phyloP scores from a whole-genome alignment of 306 rosid species.

The Corylus avellana region DNA sequence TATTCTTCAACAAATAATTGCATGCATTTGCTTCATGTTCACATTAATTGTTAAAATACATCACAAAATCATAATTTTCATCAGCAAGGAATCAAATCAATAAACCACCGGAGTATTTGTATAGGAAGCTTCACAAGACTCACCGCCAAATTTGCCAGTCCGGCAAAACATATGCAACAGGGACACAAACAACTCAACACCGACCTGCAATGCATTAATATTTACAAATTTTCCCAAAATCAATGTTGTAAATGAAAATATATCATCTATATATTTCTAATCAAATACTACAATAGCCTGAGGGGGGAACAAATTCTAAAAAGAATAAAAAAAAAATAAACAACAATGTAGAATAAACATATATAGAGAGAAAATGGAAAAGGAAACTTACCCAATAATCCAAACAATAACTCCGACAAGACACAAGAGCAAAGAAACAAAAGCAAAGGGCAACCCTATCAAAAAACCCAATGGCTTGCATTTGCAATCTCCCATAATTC shows the following conservation, averaged over 20 bases:
- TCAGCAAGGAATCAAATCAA: slow-evolving; percentile 40
- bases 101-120: slow-evolving; percentile 34
- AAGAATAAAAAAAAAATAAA: no score
- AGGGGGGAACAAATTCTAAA: no score
- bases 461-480: slow-evolving; percentile 51
- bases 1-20: background rate
- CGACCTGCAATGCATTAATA: slow-evolving; percentile 22
- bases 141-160: slow-evolving; percentile 31
- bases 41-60: background rate
- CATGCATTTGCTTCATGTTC: background rate
- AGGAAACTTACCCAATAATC: slow-evolving; percentile 40
- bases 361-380: no score
- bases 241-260: no score
- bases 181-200: slow-evolving; percentile 49
- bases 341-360: background rate
- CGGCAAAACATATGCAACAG: slow-evolving; percentile 36
- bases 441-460: slow-evolving; percentile 50
- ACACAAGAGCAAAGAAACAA: slow-evolving; percentile 39
- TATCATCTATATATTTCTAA: no score
- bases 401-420: slow-evolving; percentile 37
- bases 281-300: no score
- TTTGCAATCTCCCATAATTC: slow-evolving; percentile 19
- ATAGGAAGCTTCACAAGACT: slow-evolving; percentile 39
- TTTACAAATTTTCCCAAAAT: no score
- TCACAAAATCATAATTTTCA: background rate